Base-by-base conservation (phyloP, 371 early-diverging fungal species). In the Nematocida sp. region DNA sequence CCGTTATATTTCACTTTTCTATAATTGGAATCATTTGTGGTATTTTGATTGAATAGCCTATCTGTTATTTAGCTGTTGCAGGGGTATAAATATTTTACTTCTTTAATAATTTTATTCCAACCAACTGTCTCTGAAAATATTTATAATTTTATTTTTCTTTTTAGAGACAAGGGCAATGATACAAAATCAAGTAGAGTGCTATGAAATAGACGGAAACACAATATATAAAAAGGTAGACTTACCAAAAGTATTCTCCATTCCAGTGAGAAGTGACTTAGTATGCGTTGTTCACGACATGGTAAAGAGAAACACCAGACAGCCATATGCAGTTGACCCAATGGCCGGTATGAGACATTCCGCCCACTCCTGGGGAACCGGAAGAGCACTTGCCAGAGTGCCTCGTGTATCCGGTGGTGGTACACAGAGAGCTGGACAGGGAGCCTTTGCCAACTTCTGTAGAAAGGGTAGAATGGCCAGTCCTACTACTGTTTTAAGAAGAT, bases 281-380 rank as follows among this genome's bases (percentile, higher is more conserved):
- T 90, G 92, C 89, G 91, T 92, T 86, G 95, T 94, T 84, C 94
- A 95, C 92, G 94, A 93, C 89, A 92, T 92, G 90, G 91, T 96
- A 89, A 92, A 92, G 91, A 95, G 95, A 92, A 96, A 97, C 93
- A 92, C 91, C 89, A 94, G 97, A 88, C 97, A 97, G 90, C 92
- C 98, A 80, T 97, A 97, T 90, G 92, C 97, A 83, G 97, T 95
- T 84, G 92, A 92, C 86, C 91, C 90, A 87, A 91, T 93, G 89
- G 99, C 99, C 88, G 99, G 99, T 90, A 95, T 95, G 90, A 95
- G 96, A 90, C 96, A 97, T 88, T 95, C 95, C 81, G 99, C 99
- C 82, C 94, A 93, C 89, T 96, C 96, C 82, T 98, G 97, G 97
- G 98, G 98, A 90, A 97, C 96, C 72, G 89, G 90, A 76, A 94